These are phyloP conservation scores for Beta corolliflora DNA, from an alignment of 179 eudicot species.

Conservation along the genomic window DNA sequence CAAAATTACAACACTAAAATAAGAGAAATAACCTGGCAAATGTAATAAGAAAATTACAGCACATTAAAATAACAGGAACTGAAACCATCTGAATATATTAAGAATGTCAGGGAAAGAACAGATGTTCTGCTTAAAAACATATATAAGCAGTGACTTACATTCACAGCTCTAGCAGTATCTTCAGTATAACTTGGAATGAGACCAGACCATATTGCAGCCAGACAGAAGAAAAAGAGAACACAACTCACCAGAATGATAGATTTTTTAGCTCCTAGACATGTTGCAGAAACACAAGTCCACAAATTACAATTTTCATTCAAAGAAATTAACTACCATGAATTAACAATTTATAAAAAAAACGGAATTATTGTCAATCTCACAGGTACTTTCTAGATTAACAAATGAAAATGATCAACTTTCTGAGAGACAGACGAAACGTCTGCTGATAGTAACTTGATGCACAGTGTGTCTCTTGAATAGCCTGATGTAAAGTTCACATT, in stretches of 20 bases:
- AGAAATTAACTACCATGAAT: neutral
- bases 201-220: conserved; percentile 60
- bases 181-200: conserved; percentile 71
- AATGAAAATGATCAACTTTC: neutral
- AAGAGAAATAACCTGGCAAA: no score
- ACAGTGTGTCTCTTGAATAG: neutral
- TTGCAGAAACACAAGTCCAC: neutral
- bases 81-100: neutral
- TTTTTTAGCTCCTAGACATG: conserved; percentile 66
- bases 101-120: neutral
- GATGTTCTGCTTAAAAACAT: neutral
- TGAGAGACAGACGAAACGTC: neutral
- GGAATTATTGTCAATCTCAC: neutral
- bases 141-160: conserved; percentile 48
- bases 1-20: no score
- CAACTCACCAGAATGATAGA: conserved; percentile 49
- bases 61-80: no score
- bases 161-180: conserved; percentile 81
- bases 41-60: no score
- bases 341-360: neutral
- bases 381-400: neutral
- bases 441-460: neutral
- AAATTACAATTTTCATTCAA: neutral
- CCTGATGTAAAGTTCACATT: neutral
- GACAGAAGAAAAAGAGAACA: conserved; percentile 64